Evolutionary conservation across 1,284 basidiomycete species (phyloP), one percentile per base, ranked within the genome.

Genomic region (Papiliotrema nemorosa): DNA sequence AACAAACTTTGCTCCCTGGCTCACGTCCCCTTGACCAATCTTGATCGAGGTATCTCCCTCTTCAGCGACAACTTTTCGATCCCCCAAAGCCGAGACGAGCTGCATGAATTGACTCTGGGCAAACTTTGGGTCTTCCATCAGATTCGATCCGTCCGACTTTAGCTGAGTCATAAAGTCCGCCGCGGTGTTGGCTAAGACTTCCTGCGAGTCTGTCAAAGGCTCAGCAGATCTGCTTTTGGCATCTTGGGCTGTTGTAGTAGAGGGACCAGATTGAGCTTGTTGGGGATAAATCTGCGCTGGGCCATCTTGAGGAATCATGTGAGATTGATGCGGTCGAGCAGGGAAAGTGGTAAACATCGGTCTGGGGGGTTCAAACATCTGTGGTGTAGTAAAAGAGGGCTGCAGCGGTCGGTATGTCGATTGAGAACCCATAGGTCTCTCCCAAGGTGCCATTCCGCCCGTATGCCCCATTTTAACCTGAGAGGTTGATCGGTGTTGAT

Each of bases 91-190:
- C 47, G 82, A 82, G 86, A 97, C 92, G 25, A 97, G 79, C 18
- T 81, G 80, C 77, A 97, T 79, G 70, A 97, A 97, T 57, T 84
- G 80, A 71, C 90, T 93, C 45, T 92, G 82, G 68, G 84, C 81
- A 69, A 97, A 91, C 72, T 97, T 97, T 38, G 85, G 82, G 66
- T 89, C 92, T 57, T 82, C 79, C 53, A 85, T 34, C 9, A 57
- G 24, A 4, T 62, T 44, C 16, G 47, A 36, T 20, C 56, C 54
- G 18, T 59, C 55, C 6, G 35, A 82, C 50, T 80, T 78, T 38
- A 91, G 80, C 26, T 85, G 80, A 50, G 87, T 80, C 36, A 90
- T 75, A 41, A 91, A 80, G 27, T 81, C 70, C 14, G 80, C 86
- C 2, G 88, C 88, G 2, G 87, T 86, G 25, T 81, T 80, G 3